Conservation (phyloP, 805 yeast species). For the Isabelozyma pseudorhagii region DNA sequence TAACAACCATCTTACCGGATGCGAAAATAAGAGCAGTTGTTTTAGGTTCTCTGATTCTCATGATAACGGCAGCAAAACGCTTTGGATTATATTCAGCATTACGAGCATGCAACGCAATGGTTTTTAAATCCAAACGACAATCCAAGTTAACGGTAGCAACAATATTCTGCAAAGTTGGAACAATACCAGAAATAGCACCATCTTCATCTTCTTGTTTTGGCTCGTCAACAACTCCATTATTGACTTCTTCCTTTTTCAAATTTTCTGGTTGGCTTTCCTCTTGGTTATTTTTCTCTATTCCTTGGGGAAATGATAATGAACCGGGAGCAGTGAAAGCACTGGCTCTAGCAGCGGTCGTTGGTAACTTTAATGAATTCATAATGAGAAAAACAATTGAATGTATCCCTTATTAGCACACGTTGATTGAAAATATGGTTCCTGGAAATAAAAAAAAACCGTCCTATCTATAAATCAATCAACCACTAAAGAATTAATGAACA, state of each 20-base stretch:
- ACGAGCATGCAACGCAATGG: conserved; percentile 97
- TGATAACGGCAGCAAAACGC: conserved; percentile 98
- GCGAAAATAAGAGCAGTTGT: conserved; percentile 98
- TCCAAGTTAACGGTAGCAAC: conserved; percentile 98
- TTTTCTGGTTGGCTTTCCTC: conserved; percentile 9
- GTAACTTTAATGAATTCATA: conserved; percentile 74
- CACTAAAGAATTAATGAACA: background rate
- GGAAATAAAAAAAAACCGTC: background rate
- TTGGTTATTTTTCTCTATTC: conserved; percentile 23
- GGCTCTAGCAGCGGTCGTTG: conserved; percentile 76
- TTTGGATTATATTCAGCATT: conserved; percentile 98
- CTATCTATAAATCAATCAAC: background rate
- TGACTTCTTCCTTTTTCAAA: conserved; percentile 10
- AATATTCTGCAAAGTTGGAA: conserved; percentile 91
- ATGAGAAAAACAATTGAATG: conserved; percentile 42
- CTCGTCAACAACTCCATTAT: conserved; percentile 24
- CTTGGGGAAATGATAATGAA: conserved; percentile 62
- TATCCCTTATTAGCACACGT: conserved; percentile 23
- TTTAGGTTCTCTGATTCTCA: conserved; percentile 98
- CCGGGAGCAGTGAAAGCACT: conserved; percentile 66
- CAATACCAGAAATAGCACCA: conserved; percentile 88
- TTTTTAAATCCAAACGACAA: conserved; percentile 91
- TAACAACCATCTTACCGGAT: conserved; percentile 98
- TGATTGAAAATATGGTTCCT: background rate
- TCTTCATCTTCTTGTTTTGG: conserved; percentile 51